Evolutionary conservation across 352 stramenopile genomes (phyloP).

Genomic region (Phytophthora podocarpi): DNA sequence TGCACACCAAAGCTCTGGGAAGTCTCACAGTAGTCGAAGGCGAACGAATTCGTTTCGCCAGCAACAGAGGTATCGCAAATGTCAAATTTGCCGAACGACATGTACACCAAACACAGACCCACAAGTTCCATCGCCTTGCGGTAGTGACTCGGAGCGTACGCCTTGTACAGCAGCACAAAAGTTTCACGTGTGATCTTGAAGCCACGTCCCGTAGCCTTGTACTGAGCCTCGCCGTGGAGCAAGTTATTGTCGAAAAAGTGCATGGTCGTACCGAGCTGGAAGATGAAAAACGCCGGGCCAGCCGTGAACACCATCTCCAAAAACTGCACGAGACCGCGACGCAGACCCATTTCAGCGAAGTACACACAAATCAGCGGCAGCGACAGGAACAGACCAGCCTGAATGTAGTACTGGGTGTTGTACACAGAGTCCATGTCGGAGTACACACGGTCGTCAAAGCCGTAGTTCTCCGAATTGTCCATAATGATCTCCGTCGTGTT

Average conservation of each 20-base stretch:
- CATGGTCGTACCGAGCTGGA: constrained; percentile 84
- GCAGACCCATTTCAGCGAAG: constrained; percentile 80
- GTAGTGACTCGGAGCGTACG: constrained; percentile 75
- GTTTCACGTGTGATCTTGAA: constrained; percentile 88
- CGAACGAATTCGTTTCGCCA: constrained; percentile 51
- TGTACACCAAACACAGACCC: constrained; percentile 76
- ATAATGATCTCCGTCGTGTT: constrained; percentile 74
- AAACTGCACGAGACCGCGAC: constrained; percentile 70
- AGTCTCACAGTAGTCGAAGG: constrained; percentile 69
- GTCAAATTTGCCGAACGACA: constrained; percentile 70
- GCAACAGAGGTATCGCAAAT: constrained; percentile 56
- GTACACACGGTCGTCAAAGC: constrained; percentile 71
- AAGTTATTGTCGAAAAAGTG: constrained; percentile 89
- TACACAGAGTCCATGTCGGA: constrained; percentile 65
- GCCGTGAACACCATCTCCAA: constrained; percentile 81
- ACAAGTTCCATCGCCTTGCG: constrained; percentile 82
- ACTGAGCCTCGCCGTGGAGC: constrained; percentile 77
- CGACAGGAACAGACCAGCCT: constrained; percentile 81
- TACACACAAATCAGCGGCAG: constrained; percentile 79
- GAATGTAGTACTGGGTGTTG: constrained; percentile 89
- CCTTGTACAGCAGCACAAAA: constrained; percentile 84
- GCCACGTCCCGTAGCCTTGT: constrained; percentile 81
- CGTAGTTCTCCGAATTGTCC: constrained; percentile 45
- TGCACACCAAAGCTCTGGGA: constrained; percentile 81
- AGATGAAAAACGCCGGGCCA: constrained; percentile 80